These are phyloP conservation scores for Coniochaeta hoffmannii DNA, from an alignment of 2,329 filamentous ascomycete genomes.

Conservation along the genomic window DNA sequence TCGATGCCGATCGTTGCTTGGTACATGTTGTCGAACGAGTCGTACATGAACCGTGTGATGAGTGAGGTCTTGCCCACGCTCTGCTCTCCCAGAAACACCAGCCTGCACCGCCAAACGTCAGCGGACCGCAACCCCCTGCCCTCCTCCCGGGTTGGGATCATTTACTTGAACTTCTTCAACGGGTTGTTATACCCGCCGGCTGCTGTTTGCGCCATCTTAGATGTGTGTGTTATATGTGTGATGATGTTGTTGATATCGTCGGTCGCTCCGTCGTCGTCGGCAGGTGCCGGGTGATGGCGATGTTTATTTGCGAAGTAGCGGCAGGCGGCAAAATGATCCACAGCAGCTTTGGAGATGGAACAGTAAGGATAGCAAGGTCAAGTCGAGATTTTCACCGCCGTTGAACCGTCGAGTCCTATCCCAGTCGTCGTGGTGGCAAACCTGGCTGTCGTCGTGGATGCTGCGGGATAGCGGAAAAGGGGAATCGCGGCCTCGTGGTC, in stretches of 20 bases:
- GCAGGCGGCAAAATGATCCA: neutral
- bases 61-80: slow-evolving; percentile 98
- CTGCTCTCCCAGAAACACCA: slow-evolving; percentile 97
- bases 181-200: slow-evolving; percentile 91
- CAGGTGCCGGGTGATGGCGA: neutral
- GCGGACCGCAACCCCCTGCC: neutral
- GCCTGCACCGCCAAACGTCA: slow-evolving; percentile 40
- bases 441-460: neutral
- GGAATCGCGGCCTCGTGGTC: slow-evolving; percentile 1
- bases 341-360: neutral
- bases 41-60: slow-evolving; percentile 99
- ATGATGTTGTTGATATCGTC: neutral
- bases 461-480: slow-evolving; percentile 1
- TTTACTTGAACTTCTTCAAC: slow-evolving; percentile 99
- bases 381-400: neutral
- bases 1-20: slow-evolving; percentile 99
- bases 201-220: slow-evolving; percentile 69
- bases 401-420: neutral
- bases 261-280: neutral
- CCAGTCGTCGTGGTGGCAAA: neutral
- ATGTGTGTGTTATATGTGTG: slow-evolving; percentile 11
- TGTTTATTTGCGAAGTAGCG: neutral
- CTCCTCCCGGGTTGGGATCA: slow-evolving; percentile 4
- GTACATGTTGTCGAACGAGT: slow-evolving; percentile 99
- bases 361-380: neutral